Base-by-base conservation (phyloP, 768 basidiomycete species). In the Boletus rubroflammeus region DNA sequence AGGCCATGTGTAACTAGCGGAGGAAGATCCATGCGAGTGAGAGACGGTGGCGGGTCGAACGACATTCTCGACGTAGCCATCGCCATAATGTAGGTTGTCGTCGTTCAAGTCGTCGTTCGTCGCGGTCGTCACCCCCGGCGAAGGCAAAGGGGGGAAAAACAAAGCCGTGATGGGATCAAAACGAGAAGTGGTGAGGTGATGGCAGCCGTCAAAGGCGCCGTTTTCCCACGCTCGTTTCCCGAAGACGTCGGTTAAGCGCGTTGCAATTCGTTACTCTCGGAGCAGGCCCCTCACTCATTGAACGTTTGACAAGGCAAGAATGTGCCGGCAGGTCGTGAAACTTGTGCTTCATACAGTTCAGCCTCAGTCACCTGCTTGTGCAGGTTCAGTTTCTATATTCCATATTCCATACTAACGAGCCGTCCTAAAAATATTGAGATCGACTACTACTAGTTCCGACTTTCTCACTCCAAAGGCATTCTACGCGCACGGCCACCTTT, bases 211-310 rank as follows among this genome's bases (percentile, higher is more conserved):
- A 62, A 60, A 57, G 56, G 58, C 29, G 49, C 47, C 42, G 47
- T 14, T 63, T 63, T 66, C 65, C 51, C 65, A 66, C 65, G 66
- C 49, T 62, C 35, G 40, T 40, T 55, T 55, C 53, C 57, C 55
- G 59, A 61, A 19, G 28, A 40, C 38, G 19, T 63, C 58, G 54
- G 51, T 50, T 61, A 64, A 55, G 42, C 48, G 38, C 49, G 50
- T 62, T 46, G 52, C 58, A 28, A 58, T 25, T 34, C 21, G 14
- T 34, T 25, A 36, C 36, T 19, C n/a, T n/a, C 2, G n/a, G n/a
- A n/a, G n/a, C n/a, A 38, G 32, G 34, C 21, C 21, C 7, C 7
- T n/a, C n/a, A n/a, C n/a, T n/a, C n/a, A n/a, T n/a, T n/a, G 8
- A 25, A 15, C 14, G 7, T 43, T 39, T 43, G 62, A 61, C 58